phyloP scores from a whole-genome alignment of 2,329 filamentous ascomycete species.

The Aspergillus eucalypticola region DNA sequence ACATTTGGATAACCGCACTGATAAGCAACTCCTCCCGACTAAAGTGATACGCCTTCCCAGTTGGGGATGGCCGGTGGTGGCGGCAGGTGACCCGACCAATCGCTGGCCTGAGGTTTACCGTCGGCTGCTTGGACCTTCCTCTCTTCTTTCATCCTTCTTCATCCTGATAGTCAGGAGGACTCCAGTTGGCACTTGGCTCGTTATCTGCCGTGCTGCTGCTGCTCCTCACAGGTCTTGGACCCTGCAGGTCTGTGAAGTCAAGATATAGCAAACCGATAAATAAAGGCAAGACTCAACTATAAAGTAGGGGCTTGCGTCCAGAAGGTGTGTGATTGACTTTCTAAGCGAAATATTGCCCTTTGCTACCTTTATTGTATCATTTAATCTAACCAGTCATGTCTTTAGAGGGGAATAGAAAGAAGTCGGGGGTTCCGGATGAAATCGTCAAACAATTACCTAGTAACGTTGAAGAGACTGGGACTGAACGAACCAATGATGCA shows the following conservation, averaged over 20 bases:
- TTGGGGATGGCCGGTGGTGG: not conserved
- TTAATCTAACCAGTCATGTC: not conserved
- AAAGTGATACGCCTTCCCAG: conserved; percentile 9
- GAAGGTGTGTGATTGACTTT: not conserved
- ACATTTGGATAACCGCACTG: not conserved
- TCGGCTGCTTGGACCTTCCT: not conserved
- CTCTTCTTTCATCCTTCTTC: not conserved
- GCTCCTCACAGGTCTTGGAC: not conserved
- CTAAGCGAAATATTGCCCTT: not conserved
- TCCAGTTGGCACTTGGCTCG: not conserved
- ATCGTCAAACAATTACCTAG: not conserved
- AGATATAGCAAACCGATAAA: not conserved
- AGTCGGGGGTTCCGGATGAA: not conserved
- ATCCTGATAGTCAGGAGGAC: not conserved
- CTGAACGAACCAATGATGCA: not conserved
- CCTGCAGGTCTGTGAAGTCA: not conserved
- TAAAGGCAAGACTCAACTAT: not conserved
- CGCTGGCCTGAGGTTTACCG: not conserved
- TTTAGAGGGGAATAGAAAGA: not conserved
- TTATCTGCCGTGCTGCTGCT: not conserved
- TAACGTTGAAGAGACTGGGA: not conserved
- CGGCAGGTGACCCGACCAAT: not conserved
- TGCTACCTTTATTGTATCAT: not conserved
- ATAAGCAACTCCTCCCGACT: not conserved
- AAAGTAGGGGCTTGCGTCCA: not conserved